Evolutionary conservation across 75 land plant species (phyloP), one percentile per base, ranked within the genome.

Genomic region (Azolla pinnata): DNA sequence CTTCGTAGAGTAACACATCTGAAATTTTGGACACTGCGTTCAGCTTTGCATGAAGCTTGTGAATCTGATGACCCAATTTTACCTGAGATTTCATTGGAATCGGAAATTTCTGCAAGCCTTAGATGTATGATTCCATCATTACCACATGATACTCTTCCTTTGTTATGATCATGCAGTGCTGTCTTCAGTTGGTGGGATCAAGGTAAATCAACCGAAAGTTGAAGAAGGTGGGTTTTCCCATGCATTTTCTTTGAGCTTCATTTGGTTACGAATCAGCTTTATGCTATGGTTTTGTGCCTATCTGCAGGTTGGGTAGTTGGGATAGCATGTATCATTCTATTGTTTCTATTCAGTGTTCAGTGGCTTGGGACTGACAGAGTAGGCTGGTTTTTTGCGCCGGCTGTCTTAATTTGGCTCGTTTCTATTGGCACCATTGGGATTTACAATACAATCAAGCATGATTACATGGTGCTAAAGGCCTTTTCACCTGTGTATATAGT

Each of bases 151-250:
- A 38, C 7, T 38, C 42, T 38, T 7, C 7, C 14, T 38, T 14
- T 38, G 7, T 38, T 38, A 14, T 7, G 7, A 38, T 40, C 17
- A 28, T 32, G 48, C 83, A 86, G 91, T 87, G 59, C 78, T 87
- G 19, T 83, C 91, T 31, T 86, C 91, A 35, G 71, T 81, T 42
- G 83, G 91, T 45, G 91, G 91, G 24, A 81, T 87, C 64, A 78
- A 76, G 57, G 84, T 83, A 0, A 72, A 70, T 31, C 72, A 73
- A 29, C 80, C 83, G 0, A 31, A 44, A 0, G 60, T 87, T 40
- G 14, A 14, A 7, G 42, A 38, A 7, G 42, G 42, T 38, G 42
- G 14, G 42, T 38, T 7, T 38, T 7, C 14, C 10, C 42, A 7
- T 7, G 42, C 7, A 7, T 7, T 7, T 38, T 38, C 14, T 38